Conservation (phyloP, 768 basidiomycete genomes). For the Boletus vinaceobasis region DNA sequence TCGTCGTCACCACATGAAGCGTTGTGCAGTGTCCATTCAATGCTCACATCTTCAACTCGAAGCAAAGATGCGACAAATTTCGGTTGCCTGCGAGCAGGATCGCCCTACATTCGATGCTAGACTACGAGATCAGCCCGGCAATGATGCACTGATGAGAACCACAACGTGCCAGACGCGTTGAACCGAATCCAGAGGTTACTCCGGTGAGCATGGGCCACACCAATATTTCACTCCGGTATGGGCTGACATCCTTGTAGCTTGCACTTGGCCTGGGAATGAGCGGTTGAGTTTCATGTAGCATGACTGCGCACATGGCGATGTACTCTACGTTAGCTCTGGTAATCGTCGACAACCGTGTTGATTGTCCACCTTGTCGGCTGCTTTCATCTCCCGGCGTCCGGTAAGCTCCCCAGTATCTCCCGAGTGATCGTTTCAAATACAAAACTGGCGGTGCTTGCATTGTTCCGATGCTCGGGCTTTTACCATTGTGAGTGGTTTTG, state of each 20-base stretch:
- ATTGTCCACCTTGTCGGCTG: not conserved
- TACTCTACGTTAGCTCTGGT: not conserved
- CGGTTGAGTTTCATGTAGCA: not conserved
- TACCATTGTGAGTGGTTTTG: too few relatives aligned
- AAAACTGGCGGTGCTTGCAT: not conserved
- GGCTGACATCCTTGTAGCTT: not conserved
- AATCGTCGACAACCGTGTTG: not conserved
- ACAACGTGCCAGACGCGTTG: not conserved
- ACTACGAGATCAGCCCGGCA: not conserved
- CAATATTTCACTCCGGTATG: not conserved
- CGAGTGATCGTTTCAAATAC: not conserved
- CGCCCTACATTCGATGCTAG: not conserved
- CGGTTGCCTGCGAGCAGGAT: not conserved
- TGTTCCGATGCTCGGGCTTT: too few relatives aligned
- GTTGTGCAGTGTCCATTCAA: too few relatives aligned
- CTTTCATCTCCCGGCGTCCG: not conserved
- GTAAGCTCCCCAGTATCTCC: not conserved
- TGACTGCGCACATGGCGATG: not conserved
- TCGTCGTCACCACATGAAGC: not conserved
- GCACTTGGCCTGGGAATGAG: too few relatives aligned
- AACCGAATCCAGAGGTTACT: not conserved
- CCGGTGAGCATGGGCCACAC: not conserved
- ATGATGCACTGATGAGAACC: not conserved
- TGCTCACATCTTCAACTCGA: not conserved
- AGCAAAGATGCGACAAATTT: too few relatives aligned